A percentile compares a stretch with the other conserved stretches of the same genome.
These are phyloP conservation scores for Entomortierella beljakovae DNA, from an alignment of 192 early-diverging fungal genomes.

Conservation along the genomic window DNA sequence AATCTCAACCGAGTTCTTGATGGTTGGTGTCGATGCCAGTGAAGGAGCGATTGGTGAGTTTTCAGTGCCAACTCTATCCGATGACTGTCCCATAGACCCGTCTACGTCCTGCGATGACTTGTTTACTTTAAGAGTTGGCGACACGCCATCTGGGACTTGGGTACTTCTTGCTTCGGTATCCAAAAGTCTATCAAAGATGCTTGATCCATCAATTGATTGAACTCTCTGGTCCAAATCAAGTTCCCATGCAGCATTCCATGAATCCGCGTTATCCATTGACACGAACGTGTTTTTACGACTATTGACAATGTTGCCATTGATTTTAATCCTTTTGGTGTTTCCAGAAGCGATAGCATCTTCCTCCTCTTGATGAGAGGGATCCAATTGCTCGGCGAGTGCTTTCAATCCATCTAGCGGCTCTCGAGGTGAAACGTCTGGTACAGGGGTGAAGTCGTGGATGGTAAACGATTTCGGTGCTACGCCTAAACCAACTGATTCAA, in stretches of 20 bases:
- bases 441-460: slow-evolving; percentile 1
- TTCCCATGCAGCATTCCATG: slow-evolving; percentile 14
- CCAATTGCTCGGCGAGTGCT: slow-evolving; percentile 9
- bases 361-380: neutral
- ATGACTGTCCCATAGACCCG: neutral
- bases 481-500: slow-evolving; percentile 23
- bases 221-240: slow-evolving; percentile 32
- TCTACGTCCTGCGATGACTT: neutral
- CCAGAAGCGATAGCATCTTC: neutral
- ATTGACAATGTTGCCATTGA: neutral
- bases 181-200: slow-evolving; percentile 15
- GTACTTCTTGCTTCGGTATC: neutral
- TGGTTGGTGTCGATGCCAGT: neutral
- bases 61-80: neutral
- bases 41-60: neutral
- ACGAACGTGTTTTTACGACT: neutral
- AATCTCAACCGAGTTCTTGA: slow-evolving; percentile 7
- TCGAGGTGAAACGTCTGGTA: neutral
- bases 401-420: neutral
- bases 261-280: neutral
- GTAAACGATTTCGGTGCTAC: slow-evolving; percentile 9
- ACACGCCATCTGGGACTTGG: neutral
- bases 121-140: neutral
- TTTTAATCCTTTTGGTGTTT: neutral
- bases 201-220: slow-evolving; percentile 5